phyloP scores from a whole-genome alignment of 192 early-diverging fungal genomes.

The Jimgerdemannia flammicorona region DNA sequence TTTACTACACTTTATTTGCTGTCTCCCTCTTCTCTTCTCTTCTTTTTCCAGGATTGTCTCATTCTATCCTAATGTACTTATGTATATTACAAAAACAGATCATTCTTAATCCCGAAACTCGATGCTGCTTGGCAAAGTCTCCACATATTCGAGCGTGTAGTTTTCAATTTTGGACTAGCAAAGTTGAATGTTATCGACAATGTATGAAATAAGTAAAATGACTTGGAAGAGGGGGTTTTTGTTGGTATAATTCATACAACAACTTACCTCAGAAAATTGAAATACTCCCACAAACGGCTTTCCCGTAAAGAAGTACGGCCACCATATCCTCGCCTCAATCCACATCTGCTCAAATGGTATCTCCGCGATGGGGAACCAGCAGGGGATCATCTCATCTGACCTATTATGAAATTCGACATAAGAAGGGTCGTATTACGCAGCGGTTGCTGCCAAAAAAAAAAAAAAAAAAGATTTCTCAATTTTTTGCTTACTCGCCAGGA shows the following conservation, averaged over 20 bases:
- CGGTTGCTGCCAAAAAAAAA: not conserved
- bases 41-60: too few species aligned
- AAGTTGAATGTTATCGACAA: not conserved
- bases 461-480: not conserved
- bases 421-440: not conserved
- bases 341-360: conserved; percentile 72
- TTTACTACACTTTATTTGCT: too few species aligned
- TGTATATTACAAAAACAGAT: too few species aligned
- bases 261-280: conserved; percentile 36
- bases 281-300: conserved; percentile 43
- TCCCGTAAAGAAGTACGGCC: conserved; percentile 42
- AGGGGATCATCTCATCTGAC: conserved; percentile 71
- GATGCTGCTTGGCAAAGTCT: not conserved
- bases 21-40: too few species aligned
- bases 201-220: not conserved
- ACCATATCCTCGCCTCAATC: conserved; percentile 65
- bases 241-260: not conserved
- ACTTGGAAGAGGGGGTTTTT: not conserved
- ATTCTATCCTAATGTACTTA: too few species aligned
- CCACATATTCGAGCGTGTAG: not conserved
- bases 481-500: conserved; percentile 48
- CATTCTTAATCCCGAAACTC: too few species aligned
- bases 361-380: conserved; percentile 55
- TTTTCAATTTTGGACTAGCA: not conserved
- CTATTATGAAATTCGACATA: conserved; percentile 1